Base-by-base conservation (phyloP, 208 protist species). In the Leishmania tropica region DNA sequence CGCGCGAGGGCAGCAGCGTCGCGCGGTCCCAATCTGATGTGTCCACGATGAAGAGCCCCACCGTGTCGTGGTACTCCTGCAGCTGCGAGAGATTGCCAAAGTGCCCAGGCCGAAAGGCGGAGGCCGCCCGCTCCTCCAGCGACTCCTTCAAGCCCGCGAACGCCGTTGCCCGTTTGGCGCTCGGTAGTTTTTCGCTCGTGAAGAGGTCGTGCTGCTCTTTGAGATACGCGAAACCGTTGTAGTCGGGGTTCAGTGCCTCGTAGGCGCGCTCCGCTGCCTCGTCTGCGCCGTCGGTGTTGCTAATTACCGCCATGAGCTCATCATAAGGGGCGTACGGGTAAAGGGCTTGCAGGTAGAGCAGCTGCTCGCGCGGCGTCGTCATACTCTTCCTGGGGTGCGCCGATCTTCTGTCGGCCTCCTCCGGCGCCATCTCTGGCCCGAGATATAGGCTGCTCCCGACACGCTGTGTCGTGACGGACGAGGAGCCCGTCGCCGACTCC, bases 21-120 rank as follows among this genome's bases (percentile, higher is more conserved):
- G 85, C 72, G 2, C 78, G 81, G 76, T 97, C 94, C 92, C 92
- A 97, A 10, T 83, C 85, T 0, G 92, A 84, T 6, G 94, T 97
- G 83, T 97, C 91, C 3, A 97, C 76, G 6, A 86, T 79, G 75
- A 96, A 94, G 31, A 87, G 83, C 5, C 77, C 78, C 47, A 94
- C 87, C n/a, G 87, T 92, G 3, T 78, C 48, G 70, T 91, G 82
- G 88, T 95, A 97, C 79, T 95, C 92, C 37, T 87, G 80, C 79
- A 88, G 80, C 58, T 88, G 81, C 19, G 87, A 90, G 24, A 91
- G 65, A 65, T 85, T 88, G 13, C 28, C 70, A 62, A 88, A 85
- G 28, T 75, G 28, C 5, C 87, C 85, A 11, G 65, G 45, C 0
- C 73, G 60, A 62, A 87, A 86, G 11, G 84, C 40, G 21, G 89